A percentile compares a stretch with the other conserved stretches of the same genome.
phyloP scores from a whole-genome alignment of 2,329 filamentous ascomycete genomes.

The Sarocladium oryzae region DNA sequence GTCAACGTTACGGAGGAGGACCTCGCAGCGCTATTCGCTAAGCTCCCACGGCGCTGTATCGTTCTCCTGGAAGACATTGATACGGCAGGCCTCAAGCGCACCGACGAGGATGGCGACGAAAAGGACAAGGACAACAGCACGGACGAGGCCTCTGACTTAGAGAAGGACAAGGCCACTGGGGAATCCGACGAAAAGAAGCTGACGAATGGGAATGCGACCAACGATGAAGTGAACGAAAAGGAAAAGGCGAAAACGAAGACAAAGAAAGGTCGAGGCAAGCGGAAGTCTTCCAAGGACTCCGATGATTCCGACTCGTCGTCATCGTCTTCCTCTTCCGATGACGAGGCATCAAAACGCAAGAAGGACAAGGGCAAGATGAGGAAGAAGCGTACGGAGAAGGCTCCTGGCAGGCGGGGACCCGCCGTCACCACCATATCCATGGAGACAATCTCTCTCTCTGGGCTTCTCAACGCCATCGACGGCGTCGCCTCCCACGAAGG shows the following conservation, averaged over 20 bases:
- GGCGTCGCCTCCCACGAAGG: conserved; percentile 76
- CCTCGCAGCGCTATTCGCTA: conserved; percentile 51
- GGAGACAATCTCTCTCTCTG: conserved; percentile 64
- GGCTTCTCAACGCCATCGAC: conserved; percentile 77
- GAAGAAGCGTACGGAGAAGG: conserved; percentile 11
- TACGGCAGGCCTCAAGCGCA: conserved; percentile 50
- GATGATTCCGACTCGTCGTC: conserved; percentile 14
- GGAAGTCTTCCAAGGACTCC: conserved; percentile 13
- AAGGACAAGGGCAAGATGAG: conserved; percentile 14
- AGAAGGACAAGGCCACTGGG: too few relatives aligned
- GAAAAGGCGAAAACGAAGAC: conserved; percentile 32
- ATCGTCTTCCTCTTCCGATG: conserved; percentile 13
- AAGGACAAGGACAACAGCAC: conserved; percentile 16
- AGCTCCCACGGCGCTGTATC: conserved; percentile 56
- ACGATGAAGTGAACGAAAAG: conserved; percentile 13
- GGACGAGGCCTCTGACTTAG: conserved; percentile 12
- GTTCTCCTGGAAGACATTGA: conserved; percentile 66
- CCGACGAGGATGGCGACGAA: conserved; percentile 23
- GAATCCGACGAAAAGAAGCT: background rate
- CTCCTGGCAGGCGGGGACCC: background rate
- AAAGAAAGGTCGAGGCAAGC: conserved; percentile 19
- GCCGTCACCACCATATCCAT: conserved; percentile 1
- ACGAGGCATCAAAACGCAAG: conserved; percentile 14
- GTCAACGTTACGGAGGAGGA: conserved; percentile 56
- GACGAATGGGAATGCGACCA: background rate